Conservation (phyloP, 306 rosid genomes). For the Rosa persica region DNA sequence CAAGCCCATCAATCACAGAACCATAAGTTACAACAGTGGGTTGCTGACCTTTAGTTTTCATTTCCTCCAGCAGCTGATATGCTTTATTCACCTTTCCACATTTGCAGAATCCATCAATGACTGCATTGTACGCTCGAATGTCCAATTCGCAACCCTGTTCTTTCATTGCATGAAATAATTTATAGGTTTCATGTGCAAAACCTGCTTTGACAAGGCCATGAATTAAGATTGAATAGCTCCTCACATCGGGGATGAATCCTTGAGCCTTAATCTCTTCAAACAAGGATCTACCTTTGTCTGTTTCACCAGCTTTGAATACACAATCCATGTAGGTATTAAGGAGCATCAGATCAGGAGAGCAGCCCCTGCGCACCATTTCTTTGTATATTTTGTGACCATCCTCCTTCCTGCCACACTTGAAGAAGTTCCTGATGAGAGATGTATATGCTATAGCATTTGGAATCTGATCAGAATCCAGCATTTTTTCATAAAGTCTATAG, state of each 20-base stretch:
- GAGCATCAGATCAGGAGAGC: conserved; percentile 78
- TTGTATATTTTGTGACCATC: conserved; percentile 95
- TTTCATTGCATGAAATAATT: conserved; percentile 76
- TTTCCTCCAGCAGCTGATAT: conserved; percentile 87
- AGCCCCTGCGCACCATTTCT: conserved; percentile 70
- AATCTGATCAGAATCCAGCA: conserved; percentile 69
- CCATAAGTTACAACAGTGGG: conserved; percentile 91
- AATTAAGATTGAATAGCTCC: conserved; percentile 84
- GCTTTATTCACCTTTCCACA: conserved; percentile 87
- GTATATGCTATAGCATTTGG: conserved; percentile 75
- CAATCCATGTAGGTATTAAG: conserved; percentile 95
- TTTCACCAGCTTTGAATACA: conserved; percentile 82
- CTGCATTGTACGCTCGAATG: conserved; percentile 74
- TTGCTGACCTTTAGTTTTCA: conserved; percentile 77
- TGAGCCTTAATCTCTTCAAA: conserved; percentile 73
- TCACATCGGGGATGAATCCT: conserved; percentile 66
- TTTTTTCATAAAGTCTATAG: conserved; percentile 83
- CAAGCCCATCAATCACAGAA: conserved; percentile 86
- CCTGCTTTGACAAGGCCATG: conserved; percentile 89
- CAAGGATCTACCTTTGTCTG: conserved; percentile 75
- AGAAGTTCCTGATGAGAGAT: conserved; percentile 77
- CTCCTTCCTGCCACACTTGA: conserved; percentile 83
- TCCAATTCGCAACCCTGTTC: conserved; percentile 82
- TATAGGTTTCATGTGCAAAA: conserved; percentile 73
- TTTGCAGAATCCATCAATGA: conserved; percentile 89